A percentile compares a stretch with the other conserved stretches of the same genome.
Conservation (phyloP, 441 rosid species). For the Corymbia calophylla region DNA sequence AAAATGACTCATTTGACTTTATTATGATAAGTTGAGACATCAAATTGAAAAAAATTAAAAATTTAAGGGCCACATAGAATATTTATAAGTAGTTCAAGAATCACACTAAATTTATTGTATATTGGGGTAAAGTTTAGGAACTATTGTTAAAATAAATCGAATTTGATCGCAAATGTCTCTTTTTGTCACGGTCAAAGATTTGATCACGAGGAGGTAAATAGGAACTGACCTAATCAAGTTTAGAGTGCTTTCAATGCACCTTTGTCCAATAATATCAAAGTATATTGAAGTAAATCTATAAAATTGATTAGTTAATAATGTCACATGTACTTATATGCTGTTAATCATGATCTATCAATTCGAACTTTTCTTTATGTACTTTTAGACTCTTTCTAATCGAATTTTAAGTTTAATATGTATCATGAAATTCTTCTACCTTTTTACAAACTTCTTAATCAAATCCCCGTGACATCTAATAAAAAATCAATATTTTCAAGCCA, state of each 20-base stretch:
- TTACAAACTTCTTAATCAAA: not conserved
- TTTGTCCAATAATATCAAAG: not conserved
- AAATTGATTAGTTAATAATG: not conserved
- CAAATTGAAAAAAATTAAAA: not conserved
- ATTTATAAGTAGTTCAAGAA: not conserved
- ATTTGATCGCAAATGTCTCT: rapidly evolving
- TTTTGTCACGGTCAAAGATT: not conserved
- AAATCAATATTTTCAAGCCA: not conserved
- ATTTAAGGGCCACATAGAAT: not conserved
- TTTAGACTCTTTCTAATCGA: not conserved
- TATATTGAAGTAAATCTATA: not conserved
- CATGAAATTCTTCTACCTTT: not conserved
- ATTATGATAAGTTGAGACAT: not conserved
- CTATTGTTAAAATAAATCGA: too few species aligned
- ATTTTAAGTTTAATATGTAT: too few species aligned
- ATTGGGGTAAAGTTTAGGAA: not conserved
- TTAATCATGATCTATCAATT: not conserved
- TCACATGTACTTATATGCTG: too few species aligned
- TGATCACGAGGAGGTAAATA: not conserved
- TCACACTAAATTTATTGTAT: too few species aligned
- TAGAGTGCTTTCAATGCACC: not conserved
- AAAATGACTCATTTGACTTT: not conserved
- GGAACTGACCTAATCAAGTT: not conserved
- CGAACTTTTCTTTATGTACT: not conserved
- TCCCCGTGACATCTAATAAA: not conserved